These are phyloP conservation scores for Corchorus capsularis DNA, from an alignment of 345 rosid species.

Conservation along the genomic window DNA sequence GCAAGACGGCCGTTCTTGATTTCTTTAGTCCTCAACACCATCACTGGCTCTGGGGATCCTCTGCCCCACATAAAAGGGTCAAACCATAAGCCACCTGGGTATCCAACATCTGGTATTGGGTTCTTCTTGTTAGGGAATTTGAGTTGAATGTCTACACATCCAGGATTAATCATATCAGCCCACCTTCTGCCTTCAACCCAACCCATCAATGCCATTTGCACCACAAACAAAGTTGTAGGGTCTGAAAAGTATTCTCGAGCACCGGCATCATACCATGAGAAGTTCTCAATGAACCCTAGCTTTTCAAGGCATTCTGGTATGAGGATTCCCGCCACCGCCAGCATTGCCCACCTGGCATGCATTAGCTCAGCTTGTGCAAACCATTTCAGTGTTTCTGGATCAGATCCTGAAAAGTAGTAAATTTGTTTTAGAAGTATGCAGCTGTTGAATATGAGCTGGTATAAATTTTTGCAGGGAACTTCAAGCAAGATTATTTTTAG, in stretches of 20 bases:
- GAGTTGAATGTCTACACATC: slow-evolving; percentile 70
- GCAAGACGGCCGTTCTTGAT: slow-evolving; percentile 92
- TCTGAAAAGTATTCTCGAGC: slow-evolving; percentile 74
- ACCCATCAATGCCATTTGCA: slow-evolving; percentile 56
- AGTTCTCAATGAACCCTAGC: slow-evolving; percentile 69
- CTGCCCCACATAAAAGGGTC: slow-evolving; percentile 91
- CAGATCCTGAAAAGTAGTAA: slow-evolving; percentile 57
- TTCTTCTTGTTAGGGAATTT: slow-evolving; percentile 64
- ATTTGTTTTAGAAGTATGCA: background rate
- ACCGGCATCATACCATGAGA: slow-evolving; percentile 90
- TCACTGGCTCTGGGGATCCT: slow-evolving; percentile 93
- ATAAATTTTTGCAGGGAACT: background rate
- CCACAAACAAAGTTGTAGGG: slow-evolving; percentile 63
- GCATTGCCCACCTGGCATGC: slow-evolving; percentile 98
- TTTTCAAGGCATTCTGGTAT: slow-evolving; percentile 83
- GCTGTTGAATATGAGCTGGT: background rate
- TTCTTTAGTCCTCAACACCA: slow-evolving; percentile 94
- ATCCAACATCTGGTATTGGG: slow-evolving; percentile 80
- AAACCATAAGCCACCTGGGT: slow-evolving; percentile 94
- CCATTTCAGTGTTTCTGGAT: slow-evolving; percentile 85
- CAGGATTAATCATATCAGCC: slow-evolving; percentile 91
- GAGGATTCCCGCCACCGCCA: slow-evolving; percentile 80
- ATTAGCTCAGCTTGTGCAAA: slow-evolving; percentile 92
- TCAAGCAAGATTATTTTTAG: background rate
- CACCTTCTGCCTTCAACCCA: slow-evolving; percentile 94